Base-by-base conservation (phyloP, 2,329 filamentous ascomycete species). In the Metarhizium humberi region DNA sequence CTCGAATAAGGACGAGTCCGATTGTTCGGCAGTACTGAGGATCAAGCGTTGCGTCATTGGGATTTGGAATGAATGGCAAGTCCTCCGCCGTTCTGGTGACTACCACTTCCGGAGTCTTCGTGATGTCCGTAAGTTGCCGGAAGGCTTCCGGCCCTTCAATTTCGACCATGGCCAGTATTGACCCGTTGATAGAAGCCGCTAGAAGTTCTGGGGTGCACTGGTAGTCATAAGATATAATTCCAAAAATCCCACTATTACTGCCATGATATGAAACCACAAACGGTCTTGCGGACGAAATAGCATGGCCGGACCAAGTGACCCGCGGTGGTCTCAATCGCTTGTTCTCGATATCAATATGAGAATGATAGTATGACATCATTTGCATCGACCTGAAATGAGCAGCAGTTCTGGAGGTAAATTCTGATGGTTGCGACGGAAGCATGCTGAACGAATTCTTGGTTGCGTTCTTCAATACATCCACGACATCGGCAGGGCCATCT, bases 361-460 rank as follows among this genome's bases (percentile, higher is more conserved):
- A 60, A 64, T 92, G 89, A 63, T 92, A 90, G 62, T 92, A 92
- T 0, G 87, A 85, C 77, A 90, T 85, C n/a, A 78, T 82, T 61
- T 91, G 87, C 86, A 92, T 90, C 6, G 79, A 78, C 52, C 87
- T 75, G 3, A 89, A 69, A 58, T 92, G 84, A 0, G 81, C 77
- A 0, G 86, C 78, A 10, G 84, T 87, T 42, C 85, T 75, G 3
- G 78, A 72, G 1, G 75, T 75, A 45, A 75, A 74, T 45, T 82
- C 78, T n/a, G 75, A 75, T 8, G 76, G 68, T 61, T 85, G 79
- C 1, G 86, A 85, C 5, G 84, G 79, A 4, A 90, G 70, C 5
- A 75, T 73, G 43, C 73, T 70, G 48, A 87, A 74, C 0, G 63
- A 61, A 5, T 70, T 70, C 25, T 64, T 70, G 34, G 73, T 76